phyloP scores from a whole-genome alignment of 306 rosid species.

The Sphenostylis stenocarpa region DNA sequence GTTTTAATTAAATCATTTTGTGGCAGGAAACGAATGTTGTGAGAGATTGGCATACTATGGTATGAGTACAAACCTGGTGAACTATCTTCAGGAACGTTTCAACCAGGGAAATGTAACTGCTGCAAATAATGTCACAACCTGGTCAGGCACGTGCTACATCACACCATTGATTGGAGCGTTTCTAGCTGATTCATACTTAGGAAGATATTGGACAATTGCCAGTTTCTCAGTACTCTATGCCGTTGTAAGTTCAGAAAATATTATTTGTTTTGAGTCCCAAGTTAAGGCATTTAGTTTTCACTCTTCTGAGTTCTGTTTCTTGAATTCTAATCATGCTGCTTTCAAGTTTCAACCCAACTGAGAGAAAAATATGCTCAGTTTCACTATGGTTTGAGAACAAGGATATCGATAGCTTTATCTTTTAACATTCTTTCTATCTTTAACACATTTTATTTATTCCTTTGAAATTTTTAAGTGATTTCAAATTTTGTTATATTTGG shows the following conservation, averaged over 20 bases:
- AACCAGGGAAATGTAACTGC: constrained; percentile 64
- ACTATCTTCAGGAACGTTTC: constrained; percentile 66
- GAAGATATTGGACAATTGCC: constrained; percentile 97
- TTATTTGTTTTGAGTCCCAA: neutral
- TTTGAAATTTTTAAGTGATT: neutral
- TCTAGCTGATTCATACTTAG: constrained; percentile 87
- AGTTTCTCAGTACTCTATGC: constrained; percentile 64
- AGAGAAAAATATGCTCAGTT: neutral
- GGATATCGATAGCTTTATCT: neutral
- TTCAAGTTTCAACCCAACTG: neutral
- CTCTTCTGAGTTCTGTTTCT: neutral
- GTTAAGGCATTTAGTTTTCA: neutral
- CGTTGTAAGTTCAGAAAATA: constrained; percentile 51
- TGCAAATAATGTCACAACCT: constrained; percentile 66
- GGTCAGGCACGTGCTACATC: constrained; percentile 84
- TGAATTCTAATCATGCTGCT: constrained; percentile 1
- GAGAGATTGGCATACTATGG: constrained; percentile 96
- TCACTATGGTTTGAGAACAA: neutral
- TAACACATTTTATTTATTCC: neutral
- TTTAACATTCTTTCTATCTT: neutral
- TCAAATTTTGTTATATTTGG: neutral
- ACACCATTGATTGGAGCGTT: constrained; percentile 93
- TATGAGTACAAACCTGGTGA: constrained; percentile 86
- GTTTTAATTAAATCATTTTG: neutral
- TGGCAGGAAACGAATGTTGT: constrained; percentile 74